Evolutionary conservation across 129 eudicot species (phyloP).

Genomic region (Apium graveolens): DNA sequence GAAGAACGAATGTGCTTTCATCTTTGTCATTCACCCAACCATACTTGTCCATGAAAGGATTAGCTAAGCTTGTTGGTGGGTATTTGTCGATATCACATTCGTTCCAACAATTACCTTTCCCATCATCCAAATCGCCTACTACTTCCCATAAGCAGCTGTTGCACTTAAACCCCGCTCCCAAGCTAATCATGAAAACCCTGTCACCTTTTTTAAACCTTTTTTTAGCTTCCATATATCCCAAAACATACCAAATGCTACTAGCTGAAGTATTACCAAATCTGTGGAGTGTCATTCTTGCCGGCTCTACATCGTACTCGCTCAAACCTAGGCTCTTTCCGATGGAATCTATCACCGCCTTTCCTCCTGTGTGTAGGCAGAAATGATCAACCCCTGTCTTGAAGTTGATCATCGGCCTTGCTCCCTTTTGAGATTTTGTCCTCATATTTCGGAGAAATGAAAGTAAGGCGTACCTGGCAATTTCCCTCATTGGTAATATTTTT

Average conservation of each 20-base stretch:
- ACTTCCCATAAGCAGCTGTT: constrained; percentile 93
- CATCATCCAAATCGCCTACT: constrained; percentile 59
- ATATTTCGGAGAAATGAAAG: constrained; percentile 23
- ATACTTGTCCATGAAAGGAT: constrained; percentile 73
- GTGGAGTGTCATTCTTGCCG: constrained; percentile 93
- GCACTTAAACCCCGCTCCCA: constrained; percentile 98
- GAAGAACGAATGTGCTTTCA: not conserved
- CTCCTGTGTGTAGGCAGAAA: constrained; percentile 90
- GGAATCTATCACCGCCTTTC: constrained; percentile 91
- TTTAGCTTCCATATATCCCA: constrained; percentile 93
- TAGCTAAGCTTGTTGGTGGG: constrained; percentile 50
- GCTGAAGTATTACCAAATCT: constrained; percentile 96
- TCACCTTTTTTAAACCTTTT: constrained; percentile 80
- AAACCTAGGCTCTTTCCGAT: constrained; percentile 52
- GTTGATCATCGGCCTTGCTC: constrained; percentile 49
- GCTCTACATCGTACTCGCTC: constrained; percentile 66
- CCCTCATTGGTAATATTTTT: constrained; percentile 57
- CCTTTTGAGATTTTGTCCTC: constrained; percentile 9
- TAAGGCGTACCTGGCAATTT: constrained; percentile 40
- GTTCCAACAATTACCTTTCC: constrained; percentile 50
- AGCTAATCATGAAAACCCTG: constrained; percentile 69
- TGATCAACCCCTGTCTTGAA: constrained; percentile 86
- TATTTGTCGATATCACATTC: constrained; percentile 54
- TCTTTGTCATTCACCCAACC: constrained; percentile 77
- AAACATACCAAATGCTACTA: constrained; percentile 86